phyloP scores from a whole-genome alignment of 176 grass and related monocot species.

The Phoenix roebelenii region DNA sequence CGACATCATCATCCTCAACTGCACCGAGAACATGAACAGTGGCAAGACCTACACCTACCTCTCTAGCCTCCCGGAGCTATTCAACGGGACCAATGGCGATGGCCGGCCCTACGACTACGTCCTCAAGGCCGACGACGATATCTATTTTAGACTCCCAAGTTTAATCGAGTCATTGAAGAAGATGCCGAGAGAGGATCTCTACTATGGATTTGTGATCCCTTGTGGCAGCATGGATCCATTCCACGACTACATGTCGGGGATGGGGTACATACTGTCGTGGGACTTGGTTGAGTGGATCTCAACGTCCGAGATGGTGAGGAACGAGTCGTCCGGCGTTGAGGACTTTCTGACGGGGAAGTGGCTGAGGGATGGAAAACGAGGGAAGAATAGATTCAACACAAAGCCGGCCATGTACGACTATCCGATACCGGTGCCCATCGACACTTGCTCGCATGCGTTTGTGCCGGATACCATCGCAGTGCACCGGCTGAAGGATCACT shows the following conservation, averaged over 20 bases:
- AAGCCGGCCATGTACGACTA: constrained; percentile 75
- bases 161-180: constrained; percentile 24
- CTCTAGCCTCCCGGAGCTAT: background rate
- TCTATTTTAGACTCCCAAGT: constrained; percentile 32
- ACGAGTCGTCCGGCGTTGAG: constrained; percentile 43
- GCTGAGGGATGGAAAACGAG: constrained; percentile 41
- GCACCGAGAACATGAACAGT: constrained; percentile 4
- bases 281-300: constrained; percentile 54
- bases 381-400: constrained; percentile 45
- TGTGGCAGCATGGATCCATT: constrained; percentile 38
- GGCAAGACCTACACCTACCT: constrained; percentile 7
- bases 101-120: constrained; percentile 4
- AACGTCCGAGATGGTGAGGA: constrained; percentile 19
- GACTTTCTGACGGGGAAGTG: constrained; percentile 57
- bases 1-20: constrained; percentile 13
- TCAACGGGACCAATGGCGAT: background rate
- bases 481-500: constrained; percentile 60
- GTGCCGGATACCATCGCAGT: constrained; percentile 58
- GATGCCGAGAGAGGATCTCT: constrained; percentile 41
- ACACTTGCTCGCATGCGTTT: constrained; percentile 42
- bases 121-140: constrained; percentile 24
- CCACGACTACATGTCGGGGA: constrained; percentile 72
- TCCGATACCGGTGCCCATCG: constrained; percentile 35
- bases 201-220: constrained; percentile 46
- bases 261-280: constrained; percentile 77